These are phyloP conservation scores for Volvox reticuliferus DNA, from an alignment of 139 green algal genomes.

Conservation along the genomic window DNA sequence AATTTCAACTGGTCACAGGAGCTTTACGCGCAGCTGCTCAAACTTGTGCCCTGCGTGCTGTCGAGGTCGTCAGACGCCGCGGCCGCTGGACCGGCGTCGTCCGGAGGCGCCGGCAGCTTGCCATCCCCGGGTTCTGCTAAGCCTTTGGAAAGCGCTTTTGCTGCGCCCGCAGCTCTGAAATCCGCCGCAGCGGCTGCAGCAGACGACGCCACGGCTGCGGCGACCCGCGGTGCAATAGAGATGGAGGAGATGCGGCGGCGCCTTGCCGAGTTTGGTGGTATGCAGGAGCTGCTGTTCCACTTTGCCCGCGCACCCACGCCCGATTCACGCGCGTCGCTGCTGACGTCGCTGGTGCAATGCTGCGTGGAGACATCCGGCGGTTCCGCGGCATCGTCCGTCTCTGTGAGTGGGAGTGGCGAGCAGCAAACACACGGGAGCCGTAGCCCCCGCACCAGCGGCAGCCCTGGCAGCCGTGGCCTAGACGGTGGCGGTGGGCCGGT, in stretches of 20 bases:
- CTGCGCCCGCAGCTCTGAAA: neutral
- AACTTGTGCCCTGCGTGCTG: slow-evolving; percentile 60
- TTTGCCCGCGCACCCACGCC: slow-evolving; percentile 45
- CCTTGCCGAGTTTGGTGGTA: slow-evolving; percentile 45
- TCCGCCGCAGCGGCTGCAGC: neutral
- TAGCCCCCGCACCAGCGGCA: neutral
- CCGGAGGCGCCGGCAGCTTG: slow-evolving; percentile 5
- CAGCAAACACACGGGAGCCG: neutral
- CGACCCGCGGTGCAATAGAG: neutral
- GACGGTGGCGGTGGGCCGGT: neutral
- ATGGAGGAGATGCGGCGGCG: neutral
- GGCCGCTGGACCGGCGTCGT: neutral
- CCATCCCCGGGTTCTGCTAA: neutral
- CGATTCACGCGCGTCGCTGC: slow-evolving; percentile 34
- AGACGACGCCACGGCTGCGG: neutral
- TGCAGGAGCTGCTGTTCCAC: slow-evolving; percentile 50
- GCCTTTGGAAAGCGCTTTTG: neutral
- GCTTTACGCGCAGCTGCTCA: slow-evolving; percentile 58
- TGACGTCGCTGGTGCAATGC: slow-evolving; percentile 13
- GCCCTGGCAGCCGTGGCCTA: neutral
- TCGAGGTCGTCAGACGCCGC: neutral
- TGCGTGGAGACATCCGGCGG: neutral
- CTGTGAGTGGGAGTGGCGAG: neutral
- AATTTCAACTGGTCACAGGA: slow-evolving; percentile 51
- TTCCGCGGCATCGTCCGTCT: neutral